Evolutionary conservation across 306 rosid species (phyloP).

Genomic region (Gastrolobium villosum): DNA sequence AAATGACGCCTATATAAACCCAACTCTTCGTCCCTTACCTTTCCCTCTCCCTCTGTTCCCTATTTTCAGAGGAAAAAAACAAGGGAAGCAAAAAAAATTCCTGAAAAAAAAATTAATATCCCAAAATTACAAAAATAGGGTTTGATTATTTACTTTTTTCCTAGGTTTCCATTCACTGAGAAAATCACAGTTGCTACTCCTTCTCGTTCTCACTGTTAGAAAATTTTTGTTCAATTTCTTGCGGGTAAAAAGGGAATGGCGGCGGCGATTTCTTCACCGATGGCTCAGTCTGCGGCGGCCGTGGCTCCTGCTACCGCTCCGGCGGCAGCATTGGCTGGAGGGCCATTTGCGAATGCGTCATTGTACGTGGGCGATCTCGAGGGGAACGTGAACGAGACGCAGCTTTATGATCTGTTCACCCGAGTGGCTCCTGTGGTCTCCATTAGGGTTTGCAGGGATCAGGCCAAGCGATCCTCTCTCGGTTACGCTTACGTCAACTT

Average conservation of each 20-base stretch:
- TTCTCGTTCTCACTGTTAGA: not conserved
- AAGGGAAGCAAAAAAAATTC: not conserved
- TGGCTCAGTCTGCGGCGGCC: conserved; percentile 39
- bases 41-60: conserved; percentile 37
- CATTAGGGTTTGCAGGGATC: conserved; percentile 89
- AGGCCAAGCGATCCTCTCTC: conserved; percentile 68
- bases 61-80: conserved; percentile 34
- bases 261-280: conserved; percentile 52
- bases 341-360: conserved; percentile 58
- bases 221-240: not conserved
- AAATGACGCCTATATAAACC: conserved; percentile 23
- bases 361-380: conserved; percentile 91
- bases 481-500: conserved; percentile 92
- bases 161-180: not conserved
- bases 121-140: not conserved
- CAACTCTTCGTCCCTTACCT: not conserved
- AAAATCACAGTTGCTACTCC: conserved; percentile 10
- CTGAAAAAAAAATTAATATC: not conserved
- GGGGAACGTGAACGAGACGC: conserved; percentile 67
- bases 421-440: conserved; percentile 66
- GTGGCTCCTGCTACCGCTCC: not conserved
- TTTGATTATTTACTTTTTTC: not conserved
- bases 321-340: conserved; percentile 34
- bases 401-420: conserved; percentile 74
- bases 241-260: conserved; percentile 55